These are phyloP conservation scores for Mercurialis annua DNA, from an alignment of 345 rosid species.

Conservation along the genomic window DNA sequence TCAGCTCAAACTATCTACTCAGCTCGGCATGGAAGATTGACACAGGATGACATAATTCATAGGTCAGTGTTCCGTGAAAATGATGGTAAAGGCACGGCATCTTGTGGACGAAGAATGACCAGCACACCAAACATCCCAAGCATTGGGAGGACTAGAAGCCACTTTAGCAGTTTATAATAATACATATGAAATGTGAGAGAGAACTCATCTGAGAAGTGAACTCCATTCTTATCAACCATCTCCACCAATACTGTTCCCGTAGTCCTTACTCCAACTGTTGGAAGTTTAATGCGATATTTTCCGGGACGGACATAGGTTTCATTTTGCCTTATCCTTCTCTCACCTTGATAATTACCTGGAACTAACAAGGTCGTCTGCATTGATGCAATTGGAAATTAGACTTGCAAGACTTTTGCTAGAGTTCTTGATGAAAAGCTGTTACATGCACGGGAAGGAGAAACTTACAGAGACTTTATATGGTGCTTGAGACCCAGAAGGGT, in stretches of 20 bases:
- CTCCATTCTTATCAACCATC: slow-evolving; percentile 90
- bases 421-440: neutral
- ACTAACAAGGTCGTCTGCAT: slow-evolving; percentile 83
- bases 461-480: slow-evolving; percentile 96
- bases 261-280: slow-evolving; percentile 87
- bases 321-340: slow-evolving; percentile 63
- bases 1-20: slow-evolving; percentile 7
- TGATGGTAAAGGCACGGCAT: slow-evolving; percentile 83
- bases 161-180: slow-evolving; percentile 91
- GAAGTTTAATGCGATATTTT: slow-evolving; percentile 73
- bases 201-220: slow-evolving; percentile 93
- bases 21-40: slow-evolving; percentile 3
- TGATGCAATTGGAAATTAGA: slow-evolving; percentile 10
- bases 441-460: slow-evolving; percentile 11
- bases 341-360: slow-evolving; percentile 96
- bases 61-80: slow-evolving; percentile 84
- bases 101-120: slow-evolving; percentile 88
- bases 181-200: slow-evolving; percentile 96
- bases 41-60: slow-evolving; percentile 25
- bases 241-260: slow-evolving; percentile 91
- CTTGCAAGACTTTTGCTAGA: neutral
- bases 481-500: slow-evolving; percentile 85
- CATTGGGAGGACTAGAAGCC: slow-evolving; percentile 98
- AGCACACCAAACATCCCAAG: slow-evolving; percentile 90
- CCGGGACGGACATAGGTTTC: slow-evolving; percentile 68